Base-by-base conservation (phyloP, 768 basidiomycete genomes). In the Myochromella boudieri region DNA sequence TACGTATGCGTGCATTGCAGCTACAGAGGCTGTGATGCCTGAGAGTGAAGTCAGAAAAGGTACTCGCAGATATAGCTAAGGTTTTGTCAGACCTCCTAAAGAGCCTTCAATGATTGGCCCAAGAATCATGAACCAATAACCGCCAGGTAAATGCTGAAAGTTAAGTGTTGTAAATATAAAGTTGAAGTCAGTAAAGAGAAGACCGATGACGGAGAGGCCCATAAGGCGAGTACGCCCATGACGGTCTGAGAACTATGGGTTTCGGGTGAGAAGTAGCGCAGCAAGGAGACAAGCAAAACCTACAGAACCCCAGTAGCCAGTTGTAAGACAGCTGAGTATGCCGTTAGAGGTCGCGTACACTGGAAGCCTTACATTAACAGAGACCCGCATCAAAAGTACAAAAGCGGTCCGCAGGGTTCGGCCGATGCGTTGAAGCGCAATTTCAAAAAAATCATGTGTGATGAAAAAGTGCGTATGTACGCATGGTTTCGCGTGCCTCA, bases 291-390 rank as follows among this genome's bases (percentile, higher is more conserved):
- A 15, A 15, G 12, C 34, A 37, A 34, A 3, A 71, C 84, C 63
- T 64, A 87, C 86, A 43, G 84, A 76, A 45, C 87, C 86, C 93
- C 93, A 95, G 80, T 84, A 94, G 2, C 80, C 89, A 10, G 85
- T 84, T 2, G 91, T 92, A 26, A 94, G 59, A 51, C 88, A 87
- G 25, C 81, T 76, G 26, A 95, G 68, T 41, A 91, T 63, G 7
- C 93, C 93, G 68, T 80, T 81, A 7, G 76, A 69, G 2, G 83
- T 71, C 0, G 79, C 65, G 60, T 88, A 82, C 17, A 76, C 87
- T 91, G 54, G 45, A n/a, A 18, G 37, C 36, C 46, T 48, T 44
- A 55, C 25, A 52, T 46, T 20, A 12, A 15, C 11, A n/a, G 42
- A 10, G n/a, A n/a, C n/a, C n/a, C n/a, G n/a, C n/a, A n/a, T n/a